Evolutionary conservation across 2,329 filamentous ascomycete species (phyloP).

Genomic region (Tolypocladium ophioglossoides): DNA sequence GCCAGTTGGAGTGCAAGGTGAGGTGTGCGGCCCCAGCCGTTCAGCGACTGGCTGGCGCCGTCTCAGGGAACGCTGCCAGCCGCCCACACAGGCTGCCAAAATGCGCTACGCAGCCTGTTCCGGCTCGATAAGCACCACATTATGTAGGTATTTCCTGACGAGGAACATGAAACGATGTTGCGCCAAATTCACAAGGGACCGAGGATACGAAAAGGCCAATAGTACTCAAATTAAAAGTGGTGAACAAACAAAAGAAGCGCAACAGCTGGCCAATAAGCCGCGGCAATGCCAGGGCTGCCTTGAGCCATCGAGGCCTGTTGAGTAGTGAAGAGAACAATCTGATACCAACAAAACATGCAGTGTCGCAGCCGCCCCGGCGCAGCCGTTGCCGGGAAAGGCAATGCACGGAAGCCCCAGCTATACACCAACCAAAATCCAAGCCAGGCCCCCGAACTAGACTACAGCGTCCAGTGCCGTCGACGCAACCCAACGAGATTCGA

Average conservation of each 20-base stretch:
- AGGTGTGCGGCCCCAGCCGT: neutral
- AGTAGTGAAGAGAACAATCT: neutral
- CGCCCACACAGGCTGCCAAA: neutral
- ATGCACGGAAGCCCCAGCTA: neutral
- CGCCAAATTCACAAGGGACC: neutral
- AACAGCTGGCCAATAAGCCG: neutral
- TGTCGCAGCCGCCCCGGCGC: neutral
- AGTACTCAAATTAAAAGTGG: neutral
- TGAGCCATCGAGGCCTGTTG: neutral
- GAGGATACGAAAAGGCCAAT: neutral
- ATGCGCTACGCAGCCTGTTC: neutral
- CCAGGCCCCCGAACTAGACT: neutral
- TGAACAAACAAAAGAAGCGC: neutral
- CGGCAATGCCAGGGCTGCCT: neutral
- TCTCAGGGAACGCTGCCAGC: neutral
- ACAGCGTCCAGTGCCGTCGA: constrained; percentile 2
- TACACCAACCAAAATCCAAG: neutral
- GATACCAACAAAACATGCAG: neutral
- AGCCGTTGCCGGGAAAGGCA: neutral
- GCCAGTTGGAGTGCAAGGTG: neutral
- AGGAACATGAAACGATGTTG: neutral
- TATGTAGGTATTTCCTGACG: neutral
- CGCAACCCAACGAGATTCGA: constrained; percentile 9
- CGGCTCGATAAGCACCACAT: neutral
- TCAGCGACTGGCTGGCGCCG: neutral